These are phyloP conservation scores for Amanita exitialis DNA, from an alignment of 768 basidiomycete genomes.

Conservation along the genomic window DNA sequence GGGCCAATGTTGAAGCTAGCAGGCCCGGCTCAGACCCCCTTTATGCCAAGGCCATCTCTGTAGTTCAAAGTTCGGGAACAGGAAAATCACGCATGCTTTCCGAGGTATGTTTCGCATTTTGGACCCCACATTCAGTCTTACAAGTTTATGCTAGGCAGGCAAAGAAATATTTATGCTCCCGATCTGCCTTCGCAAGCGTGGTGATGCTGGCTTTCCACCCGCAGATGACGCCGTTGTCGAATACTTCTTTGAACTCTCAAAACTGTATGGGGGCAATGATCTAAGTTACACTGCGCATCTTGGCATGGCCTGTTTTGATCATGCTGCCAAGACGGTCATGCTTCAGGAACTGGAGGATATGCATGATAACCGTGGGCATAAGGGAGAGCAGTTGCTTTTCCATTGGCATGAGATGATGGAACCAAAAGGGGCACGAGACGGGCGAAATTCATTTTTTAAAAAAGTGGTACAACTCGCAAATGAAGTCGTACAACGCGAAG, in stretches of 20 bases:
- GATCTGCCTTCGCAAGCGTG: constrained; percentile 7
- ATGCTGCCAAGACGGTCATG: constrained; percentile 5
- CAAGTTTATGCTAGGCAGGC: neutral
- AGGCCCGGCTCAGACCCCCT: neutral
- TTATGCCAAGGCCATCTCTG: neutral
- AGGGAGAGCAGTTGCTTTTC: neutral
- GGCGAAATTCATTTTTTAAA: neutral
- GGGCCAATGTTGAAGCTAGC: neutral
- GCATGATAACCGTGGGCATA: neutral
- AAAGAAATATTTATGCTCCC: constrained; percentile 7
- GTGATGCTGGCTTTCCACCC: neutral
- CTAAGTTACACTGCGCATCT: constrained; percentile 1
- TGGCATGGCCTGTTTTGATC: constrained; percentile 5
- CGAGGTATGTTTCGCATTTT: neutral
- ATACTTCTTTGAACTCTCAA: no score
- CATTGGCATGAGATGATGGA: constrained; percentile 4
- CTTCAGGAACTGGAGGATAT: neutral
- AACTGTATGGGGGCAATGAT: constrained; percentile 2
- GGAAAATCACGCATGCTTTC: neutral
- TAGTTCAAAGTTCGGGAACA: neutral
- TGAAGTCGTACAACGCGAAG: no score
- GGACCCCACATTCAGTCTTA: no score
- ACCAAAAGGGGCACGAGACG: neutral
- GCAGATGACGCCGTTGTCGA: no score
- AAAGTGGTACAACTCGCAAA: neutral